Evolutionary conservation across 2,329 filamentous ascomycete species (phyloP).

Genomic region (Apiospora sp.): DNA sequence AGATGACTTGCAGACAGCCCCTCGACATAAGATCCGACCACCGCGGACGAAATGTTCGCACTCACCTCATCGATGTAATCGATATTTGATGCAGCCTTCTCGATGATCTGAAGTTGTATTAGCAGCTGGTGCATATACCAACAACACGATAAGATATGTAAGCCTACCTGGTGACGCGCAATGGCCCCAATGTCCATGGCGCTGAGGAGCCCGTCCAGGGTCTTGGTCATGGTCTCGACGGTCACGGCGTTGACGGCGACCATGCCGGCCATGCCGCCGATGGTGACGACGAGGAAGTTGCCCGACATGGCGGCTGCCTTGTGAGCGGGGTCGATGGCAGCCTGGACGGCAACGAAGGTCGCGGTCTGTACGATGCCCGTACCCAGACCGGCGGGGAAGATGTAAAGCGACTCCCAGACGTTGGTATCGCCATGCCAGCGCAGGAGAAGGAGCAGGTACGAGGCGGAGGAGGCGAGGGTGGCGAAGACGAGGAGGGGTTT

Average conservation of each 20-base stretch:
- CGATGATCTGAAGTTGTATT: background rate
- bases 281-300: conserved; percentile 47
- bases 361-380: conserved; percentile 50
- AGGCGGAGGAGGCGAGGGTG: conserved; percentile 26
- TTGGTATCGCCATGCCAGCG: conserved; percentile 53
- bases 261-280: conserved; percentile 50
- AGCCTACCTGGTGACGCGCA: background rate
- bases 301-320: conserved; percentile 51
- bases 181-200: background rate
- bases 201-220: background rate
- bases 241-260: conserved; percentile 48
- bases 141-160: too few relatives aligned
- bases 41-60: background rate
- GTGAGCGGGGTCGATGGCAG: conserved; percentile 46
- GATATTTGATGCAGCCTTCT: background rate
- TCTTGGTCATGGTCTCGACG: conserved; percentile 34
- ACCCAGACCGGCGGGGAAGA: conserved; percentile 54
- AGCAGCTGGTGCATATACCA: too few relatives aligned
- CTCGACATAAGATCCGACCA: background rate
- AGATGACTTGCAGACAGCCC: background rate
- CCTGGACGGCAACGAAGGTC: conserved; percentile 52
- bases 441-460: conserved; percentile 26
- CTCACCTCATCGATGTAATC: background rate
- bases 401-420: conserved; percentile 49
- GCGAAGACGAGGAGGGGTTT: conserved; percentile 50